These are phyloP conservation scores for Rubia peregrina DNA, from an alignment of 305 asterid genomes.

Conservation along the genomic window DNA sequence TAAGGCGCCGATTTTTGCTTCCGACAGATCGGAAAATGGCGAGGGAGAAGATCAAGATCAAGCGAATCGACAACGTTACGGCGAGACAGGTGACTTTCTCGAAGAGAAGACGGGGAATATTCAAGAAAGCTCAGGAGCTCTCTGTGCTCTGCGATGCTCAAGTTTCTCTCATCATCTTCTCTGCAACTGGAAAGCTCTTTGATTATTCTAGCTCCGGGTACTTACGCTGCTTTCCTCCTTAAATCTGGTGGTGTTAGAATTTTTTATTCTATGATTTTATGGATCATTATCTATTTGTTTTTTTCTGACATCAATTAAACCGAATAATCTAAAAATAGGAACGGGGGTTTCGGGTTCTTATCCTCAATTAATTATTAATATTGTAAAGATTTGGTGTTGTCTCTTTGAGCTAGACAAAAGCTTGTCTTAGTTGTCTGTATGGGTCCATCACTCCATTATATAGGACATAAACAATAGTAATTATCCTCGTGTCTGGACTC, in stretches of 20 bases:
- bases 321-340: neutral
- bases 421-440: neutral
- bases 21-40: slow-evolving; percentile 22
- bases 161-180: slow-evolving; percentile 33
- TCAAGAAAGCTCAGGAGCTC: slow-evolving; percentile 39
- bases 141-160: slow-evolving; percentile 33
- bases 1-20: neutral
- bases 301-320: neutral
- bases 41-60: slow-evolving; percentile 34
- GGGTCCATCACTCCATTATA: neutral
- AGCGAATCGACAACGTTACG: slow-evolving; percentile 34
- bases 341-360: neutral
- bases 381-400: neutral
- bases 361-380: neutral
- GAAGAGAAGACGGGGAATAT: slow-evolving; percentile 34
- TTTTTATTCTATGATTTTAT: neutral
- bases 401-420: neutral
- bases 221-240: neutral
- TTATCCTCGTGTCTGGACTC: too few species aligned
- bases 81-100: slow-evolving; percentile 40
- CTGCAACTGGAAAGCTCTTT: slow-evolving; percentile 33
- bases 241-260: neutral
- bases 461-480: too few species aligned
- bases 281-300: neutral
- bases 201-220: slow-evolving; percentile 31